Percentiles rank a stretch among this genome's conserved stretches.
Evolutionary conservation across 148 eudicot genomes (phyloP).

Genomic region (Salicornia ramosissima): DNA sequence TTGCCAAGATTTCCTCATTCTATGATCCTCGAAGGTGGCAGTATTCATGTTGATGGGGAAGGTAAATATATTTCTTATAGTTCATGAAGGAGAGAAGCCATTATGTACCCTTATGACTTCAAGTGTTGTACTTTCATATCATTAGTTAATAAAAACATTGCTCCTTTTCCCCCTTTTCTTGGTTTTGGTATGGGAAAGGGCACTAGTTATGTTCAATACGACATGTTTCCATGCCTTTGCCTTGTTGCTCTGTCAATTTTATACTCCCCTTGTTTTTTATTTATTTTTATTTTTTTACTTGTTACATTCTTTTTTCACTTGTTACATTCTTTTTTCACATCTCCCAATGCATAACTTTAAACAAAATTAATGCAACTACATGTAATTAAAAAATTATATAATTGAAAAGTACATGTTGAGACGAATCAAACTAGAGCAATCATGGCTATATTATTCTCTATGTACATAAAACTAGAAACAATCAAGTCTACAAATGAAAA

Average conservation of each 20-base stretch:
- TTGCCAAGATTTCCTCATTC: slow-evolving; percentile 80
- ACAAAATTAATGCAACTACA: too few species aligned
- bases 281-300: too few species aligned
- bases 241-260: too few species aligned
- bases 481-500: too few species aligned
- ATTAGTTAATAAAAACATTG: background rate
- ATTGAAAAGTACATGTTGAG: too few species aligned
- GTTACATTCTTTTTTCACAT: too few species aligned
- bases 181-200: background rate
- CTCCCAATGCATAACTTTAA: too few species aligned
- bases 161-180: background rate
- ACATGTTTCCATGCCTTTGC: slow-evolving; percentile 3
- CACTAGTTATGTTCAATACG: background rate
- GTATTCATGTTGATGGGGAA: slow-evolving; percentile 99
- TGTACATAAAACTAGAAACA: too few species aligned
- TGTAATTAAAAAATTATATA: too few species aligned
- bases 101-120: background rate
- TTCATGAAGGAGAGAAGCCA: background rate
- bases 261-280: background rate
- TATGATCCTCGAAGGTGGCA: slow-evolving; percentile 94
- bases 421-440: too few species aligned
- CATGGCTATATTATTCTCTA: too few species aligned
- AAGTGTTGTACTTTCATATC: background rate
- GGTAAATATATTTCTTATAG: slow-evolving; percentile 33
- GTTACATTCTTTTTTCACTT: too few species aligned